Conservation (phyloP, 148 eudicot genomes). For the Simmondsia chinensis region DNA sequence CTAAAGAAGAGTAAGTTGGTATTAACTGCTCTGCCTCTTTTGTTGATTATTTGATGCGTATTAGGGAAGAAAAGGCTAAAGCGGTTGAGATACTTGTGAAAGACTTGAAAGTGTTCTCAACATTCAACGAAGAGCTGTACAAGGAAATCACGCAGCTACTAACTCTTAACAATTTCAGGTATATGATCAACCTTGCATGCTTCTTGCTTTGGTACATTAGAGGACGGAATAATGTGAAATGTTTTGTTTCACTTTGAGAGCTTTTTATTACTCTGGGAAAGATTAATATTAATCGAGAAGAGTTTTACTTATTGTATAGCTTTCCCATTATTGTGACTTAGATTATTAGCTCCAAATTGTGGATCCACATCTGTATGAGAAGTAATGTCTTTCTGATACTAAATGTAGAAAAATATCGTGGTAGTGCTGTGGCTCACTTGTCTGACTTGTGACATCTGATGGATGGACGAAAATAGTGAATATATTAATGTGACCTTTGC, state of each 20-base stretch:
- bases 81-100: constrained; percentile 73
- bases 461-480: no score
- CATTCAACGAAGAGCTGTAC: constrained; percentile 68
- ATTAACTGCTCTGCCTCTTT: neutral
- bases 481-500: no score
- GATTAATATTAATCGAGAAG: no score
- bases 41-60: constrained; percentile 12
- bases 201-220: neutral
- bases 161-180: constrained; percentile 83
- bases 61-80: constrained; percentile 73
- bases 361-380: no score
- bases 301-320: no score
- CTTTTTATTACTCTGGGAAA: no score
- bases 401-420: no score
- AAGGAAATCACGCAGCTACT: constrained; percentile 73
- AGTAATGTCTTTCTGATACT: no score
- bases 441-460: no score
- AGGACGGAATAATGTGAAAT: neutral
- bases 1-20: neutral
- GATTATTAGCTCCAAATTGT: no score
- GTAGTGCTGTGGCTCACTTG: no score
- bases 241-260: neutral
- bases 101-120: constrained; percentile 85
- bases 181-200: neutral
- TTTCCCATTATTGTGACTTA: no score